phyloP scores from a whole-genome alignment of 1,284 basidiomycete species.

The Papiliotrema nemorosa region DNA sequence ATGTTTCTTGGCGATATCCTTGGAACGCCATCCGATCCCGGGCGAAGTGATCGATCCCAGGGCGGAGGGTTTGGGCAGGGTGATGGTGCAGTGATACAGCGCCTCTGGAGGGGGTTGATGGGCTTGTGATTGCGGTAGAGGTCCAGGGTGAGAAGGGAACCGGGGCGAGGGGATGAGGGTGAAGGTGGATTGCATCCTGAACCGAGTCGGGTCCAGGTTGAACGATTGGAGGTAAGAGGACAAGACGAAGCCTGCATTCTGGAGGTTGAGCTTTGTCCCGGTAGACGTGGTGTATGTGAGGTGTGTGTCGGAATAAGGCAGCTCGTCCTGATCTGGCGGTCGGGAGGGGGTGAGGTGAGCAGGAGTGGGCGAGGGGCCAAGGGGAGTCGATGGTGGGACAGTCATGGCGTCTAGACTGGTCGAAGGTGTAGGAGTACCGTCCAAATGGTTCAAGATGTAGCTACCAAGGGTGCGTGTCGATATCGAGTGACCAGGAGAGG shows the following conservation, averaged over 20 bases:
- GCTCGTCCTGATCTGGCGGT: no score
- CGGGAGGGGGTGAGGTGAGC: not conserved
- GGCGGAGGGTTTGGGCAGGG: conserved; percentile 5
- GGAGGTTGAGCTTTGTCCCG: conserved; percentile 5
- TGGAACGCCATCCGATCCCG: conserved; percentile 3
- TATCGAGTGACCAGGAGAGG: not conserved
- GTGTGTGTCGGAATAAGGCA: not conserved
- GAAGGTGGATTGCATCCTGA: conserved; percentile 2
- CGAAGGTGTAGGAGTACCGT: not conserved
- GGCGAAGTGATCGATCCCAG: conserved; percentile 4
- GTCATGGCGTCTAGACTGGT: not conserved
- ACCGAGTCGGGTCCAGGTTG: conserved; percentile 6
- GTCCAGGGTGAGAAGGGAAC: not conserved
- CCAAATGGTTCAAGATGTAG: not conserved
- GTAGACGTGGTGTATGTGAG: conserved; percentile 2
- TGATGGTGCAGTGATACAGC: conserved; percentile 9
- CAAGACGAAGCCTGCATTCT: conserved; percentile 8
- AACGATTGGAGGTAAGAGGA: conserved; percentile 12
- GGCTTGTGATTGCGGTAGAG: not conserved
- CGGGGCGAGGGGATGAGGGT: conserved; percentile 5
- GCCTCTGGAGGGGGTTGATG: conserved; percentile 11
- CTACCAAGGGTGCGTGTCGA: not conserved
- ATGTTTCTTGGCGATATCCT: conserved; percentile 20
- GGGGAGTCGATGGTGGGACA: not conserved
- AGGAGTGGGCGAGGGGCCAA: not conserved